Evolutionary conservation across 1,139 yeast genomes (phyloP).

Genomic region (Pichia sp.): DNA sequence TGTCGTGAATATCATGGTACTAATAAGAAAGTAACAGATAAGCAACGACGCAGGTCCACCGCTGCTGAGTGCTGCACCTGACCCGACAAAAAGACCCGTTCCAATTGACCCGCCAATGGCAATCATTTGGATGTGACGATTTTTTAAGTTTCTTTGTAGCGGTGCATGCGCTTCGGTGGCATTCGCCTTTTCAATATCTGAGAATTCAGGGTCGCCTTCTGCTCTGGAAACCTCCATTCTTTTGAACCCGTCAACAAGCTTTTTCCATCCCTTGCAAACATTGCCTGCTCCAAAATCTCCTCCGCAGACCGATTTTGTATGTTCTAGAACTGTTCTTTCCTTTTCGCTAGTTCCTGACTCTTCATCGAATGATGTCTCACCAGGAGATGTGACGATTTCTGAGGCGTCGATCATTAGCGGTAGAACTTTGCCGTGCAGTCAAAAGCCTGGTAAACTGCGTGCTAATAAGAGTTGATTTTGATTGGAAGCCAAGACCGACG

Average conservation of each 20-base stretch:
- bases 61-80: conserved; percentile 51
- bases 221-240: conserved; percentile 1
- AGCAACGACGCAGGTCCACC: conserved; percentile 64
- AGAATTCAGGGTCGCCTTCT: conserved; percentile 49
- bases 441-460: too few relatives aligned
- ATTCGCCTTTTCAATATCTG: conserved; percentile 61
- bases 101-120: conserved; percentile 80
- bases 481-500: too few relatives aligned
- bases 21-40: conserved; percentile 45
- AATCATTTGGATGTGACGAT: conserved; percentile 66
- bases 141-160: conserved; percentile 53
- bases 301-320: neutral
- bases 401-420: neutral
- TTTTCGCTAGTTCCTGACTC: neutral
- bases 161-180: conserved; percentile 64
- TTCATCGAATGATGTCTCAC: neutral
- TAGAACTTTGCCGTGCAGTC: too few relatives aligned
- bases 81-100: conserved; percentile 52
- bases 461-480: too few relatives aligned
- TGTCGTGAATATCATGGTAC: conserved; percentile 51
- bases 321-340: neutral
- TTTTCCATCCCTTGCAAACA: neutral
- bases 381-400: neutral
- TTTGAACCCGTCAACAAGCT: conserved; percentile 16
- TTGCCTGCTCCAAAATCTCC: neutral